A percentile compares a stretch with the other conserved stretches of the same genome.
Evolutionary conservation across 345 rosid species (phyloP).

Genomic region (Gossypium arboreum): DNA sequence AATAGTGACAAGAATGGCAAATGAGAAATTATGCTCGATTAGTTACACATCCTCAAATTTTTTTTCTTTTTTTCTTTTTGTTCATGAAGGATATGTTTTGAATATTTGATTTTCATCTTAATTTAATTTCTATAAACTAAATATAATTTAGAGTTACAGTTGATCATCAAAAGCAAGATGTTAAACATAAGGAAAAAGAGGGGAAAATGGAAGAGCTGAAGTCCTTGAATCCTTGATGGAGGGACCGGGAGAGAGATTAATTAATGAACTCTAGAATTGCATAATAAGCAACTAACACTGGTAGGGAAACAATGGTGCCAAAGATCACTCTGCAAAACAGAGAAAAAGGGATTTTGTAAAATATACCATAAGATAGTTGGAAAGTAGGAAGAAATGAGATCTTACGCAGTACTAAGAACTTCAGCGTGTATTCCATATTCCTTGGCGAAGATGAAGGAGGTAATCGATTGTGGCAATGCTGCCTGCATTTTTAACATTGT

Average conservation of each 20-base stretch:
- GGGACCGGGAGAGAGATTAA: slow-evolving; percentile 2
- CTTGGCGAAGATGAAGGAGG: slow-evolving; percentile 68
- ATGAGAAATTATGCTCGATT: not conserved
- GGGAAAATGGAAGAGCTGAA: not conserved
- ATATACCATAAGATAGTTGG: not conserved
- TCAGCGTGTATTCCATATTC: slow-evolving; percentile 76
- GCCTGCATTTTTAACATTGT: slow-evolving; percentile 37
- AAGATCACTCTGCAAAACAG: slow-evolving; percentile 63
- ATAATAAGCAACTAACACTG: slow-evolving; percentile 59
- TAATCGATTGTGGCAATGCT: slow-evolving; percentile 73
- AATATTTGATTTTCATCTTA: not conserved
- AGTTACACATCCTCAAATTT: not conserved
- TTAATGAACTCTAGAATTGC: slow-evolving; percentile 38
- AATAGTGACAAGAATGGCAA: no score
- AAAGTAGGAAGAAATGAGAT: not conserved
- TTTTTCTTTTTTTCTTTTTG: no score
- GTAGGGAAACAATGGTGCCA: slow-evolving; percentile 62
- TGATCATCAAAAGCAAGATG: not conserved
- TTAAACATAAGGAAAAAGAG: not conserved
- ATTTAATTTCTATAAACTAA: not conserved
- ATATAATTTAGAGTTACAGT: not conserved
- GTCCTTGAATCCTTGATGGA: not conserved
- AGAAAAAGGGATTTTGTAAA: not conserved
- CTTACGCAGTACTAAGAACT: slow-evolving; percentile 86
- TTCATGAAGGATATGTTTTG: not conserved